A percentile compares a stretch with the other conserved stretches of the same genome.
phyloP scores from a whole-genome alignment of 257 asterid species.

The Lavandula angustifolia region DNA sequence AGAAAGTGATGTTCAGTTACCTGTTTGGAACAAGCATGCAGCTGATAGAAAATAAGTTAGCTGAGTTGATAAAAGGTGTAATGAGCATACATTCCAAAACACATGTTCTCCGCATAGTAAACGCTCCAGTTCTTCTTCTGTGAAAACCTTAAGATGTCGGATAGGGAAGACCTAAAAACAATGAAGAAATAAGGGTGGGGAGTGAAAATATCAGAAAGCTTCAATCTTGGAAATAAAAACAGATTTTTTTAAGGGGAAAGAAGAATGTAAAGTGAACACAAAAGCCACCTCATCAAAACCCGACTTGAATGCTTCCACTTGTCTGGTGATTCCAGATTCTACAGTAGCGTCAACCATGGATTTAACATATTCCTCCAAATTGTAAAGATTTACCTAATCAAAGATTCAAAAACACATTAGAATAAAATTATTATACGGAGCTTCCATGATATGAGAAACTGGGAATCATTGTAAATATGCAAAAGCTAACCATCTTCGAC shows the following conservation, averaged over 20 bases:
- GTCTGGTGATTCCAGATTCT: slow-evolving; percentile 80
- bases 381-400: slow-evolving; percentile 62
- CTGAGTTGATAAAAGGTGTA: slow-evolving; percentile 5
- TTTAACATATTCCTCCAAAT: slow-evolving; percentile 72
- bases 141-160: slow-evolving; percentile 70
- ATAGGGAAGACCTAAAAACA: slow-evolving; percentile 77
- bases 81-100: slow-evolving; percentile 73
- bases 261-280: not conserved
- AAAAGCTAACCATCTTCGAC: slow-evolving; percentile 61
- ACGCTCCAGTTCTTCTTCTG: slow-evolving; percentile 85
- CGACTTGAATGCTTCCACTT: slow-evolving; percentile 87
- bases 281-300: slow-evolving; percentile 81
- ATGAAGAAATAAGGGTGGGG: not conserved
- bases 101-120: slow-evolving; percentile 85
- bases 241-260: not conserved
- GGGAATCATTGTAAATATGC: slow-evolving; percentile 21
- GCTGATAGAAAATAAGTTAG: slow-evolving; percentile 5
- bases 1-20: slow-evolving; percentile 21
- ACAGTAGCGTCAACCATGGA: slow-evolving; percentile 67
- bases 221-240: not conserved
- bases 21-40: slow-evolving; percentile 14
- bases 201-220: not conserved
- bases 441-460: slow-evolving; percentile 25
- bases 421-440: slow-evolving; percentile 7
- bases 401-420: slow-evolving; percentile 21